A percentile compares a stretch with the other conserved stretches of the same genome.
Evolutionary conservation across 352 stramenopile species (phyloP).

Genomic region (Ochromonadaceae sp.): DNA sequence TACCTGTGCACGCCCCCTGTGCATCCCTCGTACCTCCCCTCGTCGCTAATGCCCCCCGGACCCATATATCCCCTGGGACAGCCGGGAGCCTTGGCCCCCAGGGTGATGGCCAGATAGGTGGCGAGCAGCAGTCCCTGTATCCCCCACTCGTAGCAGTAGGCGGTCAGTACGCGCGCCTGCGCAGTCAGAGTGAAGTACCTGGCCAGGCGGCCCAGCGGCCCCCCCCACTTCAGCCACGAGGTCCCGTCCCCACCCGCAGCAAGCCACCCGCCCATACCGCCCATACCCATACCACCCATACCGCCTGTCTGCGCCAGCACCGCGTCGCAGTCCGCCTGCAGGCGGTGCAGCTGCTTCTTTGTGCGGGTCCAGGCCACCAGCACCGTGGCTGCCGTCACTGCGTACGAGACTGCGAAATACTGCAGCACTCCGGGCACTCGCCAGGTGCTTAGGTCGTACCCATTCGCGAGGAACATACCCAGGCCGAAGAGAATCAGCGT

Average conservation of each 20-base stretch:
- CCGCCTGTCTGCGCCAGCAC: no score
- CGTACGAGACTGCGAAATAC: constrained; percentile 33
- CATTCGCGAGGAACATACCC: constrained; percentile 52
- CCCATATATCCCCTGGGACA: constrained; percentile 55
- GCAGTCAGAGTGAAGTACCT: constrained; percentile 22
- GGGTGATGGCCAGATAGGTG: constrained; percentile 41
- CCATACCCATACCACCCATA: no score
- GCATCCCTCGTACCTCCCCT: constrained; percentile 40
- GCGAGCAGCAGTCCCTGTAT: constrained; percentile 1
- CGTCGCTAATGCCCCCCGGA: constrained; percentile 41
- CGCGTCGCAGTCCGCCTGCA: no score
- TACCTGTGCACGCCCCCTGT: constrained; percentile 54
- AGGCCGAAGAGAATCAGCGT: constrained; percentile 41
- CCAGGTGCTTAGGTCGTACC: constrained; percentile 39
- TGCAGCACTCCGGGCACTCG: constrained; percentile 56
- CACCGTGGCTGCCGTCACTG: constrained; percentile 29
- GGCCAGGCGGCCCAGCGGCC: no score
- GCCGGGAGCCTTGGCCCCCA: constrained; percentile 40
- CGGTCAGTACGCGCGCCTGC: neutral
- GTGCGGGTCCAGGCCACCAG: constrained; percentile 21
- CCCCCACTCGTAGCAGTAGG: constrained; percentile 16
- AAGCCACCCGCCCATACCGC: no score
- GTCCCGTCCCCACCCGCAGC: no score
- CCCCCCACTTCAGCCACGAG: no score
- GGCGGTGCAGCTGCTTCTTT: constrained; percentile 28